Percentiles rank a stretch among this genome's conserved stretches.
Evolutionary conservation across 805 yeast species (phyloP).

Genomic region (Nematodospora valgi): DNA sequence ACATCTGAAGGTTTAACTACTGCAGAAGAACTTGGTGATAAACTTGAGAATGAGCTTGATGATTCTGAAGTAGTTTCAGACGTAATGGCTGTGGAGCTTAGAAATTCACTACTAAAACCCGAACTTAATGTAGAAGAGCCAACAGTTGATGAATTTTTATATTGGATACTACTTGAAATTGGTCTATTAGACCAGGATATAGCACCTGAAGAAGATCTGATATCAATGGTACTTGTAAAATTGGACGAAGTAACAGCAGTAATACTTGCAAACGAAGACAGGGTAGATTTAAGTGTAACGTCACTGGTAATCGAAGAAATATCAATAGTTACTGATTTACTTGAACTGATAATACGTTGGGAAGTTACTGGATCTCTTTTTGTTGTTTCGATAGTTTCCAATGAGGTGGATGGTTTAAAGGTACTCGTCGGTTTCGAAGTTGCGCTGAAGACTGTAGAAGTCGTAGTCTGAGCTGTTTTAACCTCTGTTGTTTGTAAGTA

Average conservation of each 20-base stretch:
- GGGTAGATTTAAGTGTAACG: slow-evolving; percentile 1
- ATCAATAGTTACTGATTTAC: slow-evolving; percentile 22
- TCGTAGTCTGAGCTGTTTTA: slow-evolving; percentile 24
- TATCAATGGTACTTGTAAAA: slow-evolving; percentile 1
- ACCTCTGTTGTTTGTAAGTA: slow-evolving; percentile 6
- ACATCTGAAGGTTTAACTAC: slow-evolving; percentile 8
- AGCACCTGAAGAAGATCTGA: slow-evolving; percentile 4
- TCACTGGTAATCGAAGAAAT: slow-evolving; percentile 16
- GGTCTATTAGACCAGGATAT: neutral
- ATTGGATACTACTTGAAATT: neutral
- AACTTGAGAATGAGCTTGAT: slow-evolving; percentile 8
- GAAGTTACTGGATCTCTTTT: slow-evolving; percentile 27
- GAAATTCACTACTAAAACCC: no score
- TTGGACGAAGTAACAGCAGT: slow-evolving; percentile 3
- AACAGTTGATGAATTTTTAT: neutral
- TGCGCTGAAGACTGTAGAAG: slow-evolving; percentile 25
- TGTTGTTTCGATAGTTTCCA: slow-evolving; percentile 19
- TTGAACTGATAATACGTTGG: slow-evolving; percentile 19
- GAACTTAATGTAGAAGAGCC: no score
- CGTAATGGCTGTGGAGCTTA: slow-evolving; percentile 5
- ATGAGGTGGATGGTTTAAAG: slow-evolving; percentile 16
- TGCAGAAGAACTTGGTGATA: slow-evolving; percentile 1
- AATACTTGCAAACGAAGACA: slow-evolving; percentile 3
- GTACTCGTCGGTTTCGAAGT: slow-evolving; percentile 21
- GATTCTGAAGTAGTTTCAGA: slow-evolving; percentile 1